phyloP scores from a whole-genome alignment of 768 basidiomycete genomes.

The Leccinum rimulosum region DNA sequence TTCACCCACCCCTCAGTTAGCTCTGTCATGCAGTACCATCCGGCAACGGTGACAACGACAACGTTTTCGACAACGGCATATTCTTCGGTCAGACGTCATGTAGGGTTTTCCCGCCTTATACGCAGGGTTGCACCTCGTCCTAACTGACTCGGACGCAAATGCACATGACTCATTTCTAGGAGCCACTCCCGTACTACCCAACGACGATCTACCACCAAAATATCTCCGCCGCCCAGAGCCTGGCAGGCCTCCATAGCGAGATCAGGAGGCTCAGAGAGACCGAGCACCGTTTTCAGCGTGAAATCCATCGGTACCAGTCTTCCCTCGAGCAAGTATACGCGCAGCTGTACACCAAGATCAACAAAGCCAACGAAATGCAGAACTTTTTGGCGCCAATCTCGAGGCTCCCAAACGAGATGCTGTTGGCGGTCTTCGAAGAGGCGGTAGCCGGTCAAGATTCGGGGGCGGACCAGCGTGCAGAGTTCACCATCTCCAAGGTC shows the following conservation, averaged over 20 bases:
- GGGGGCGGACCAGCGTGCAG: conserved; percentile 16
- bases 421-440: conserved; percentile 31
- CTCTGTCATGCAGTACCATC: conserved; percentile 12
- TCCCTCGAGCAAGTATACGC: conserved; percentile 18
- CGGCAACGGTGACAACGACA: conserved; percentile 1
- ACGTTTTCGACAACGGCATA: conserved; percentile 9
- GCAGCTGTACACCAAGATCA: conserved; percentile 13
- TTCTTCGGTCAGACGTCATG: conserved; percentile 21
- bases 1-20: not conserved
- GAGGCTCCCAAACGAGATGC: conserved; percentile 30
- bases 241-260: conserved; percentile 20
- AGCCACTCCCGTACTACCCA: conserved; percentile 12
- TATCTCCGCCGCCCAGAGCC: conserved; percentile 16
- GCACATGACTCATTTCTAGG: conserved; percentile 12
- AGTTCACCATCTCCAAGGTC: conserved; percentile 29
- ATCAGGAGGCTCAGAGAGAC: conserved; percentile 15
- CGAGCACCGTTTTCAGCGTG: conserved; percentile 14
- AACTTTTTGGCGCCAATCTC: conserved; percentile 30
- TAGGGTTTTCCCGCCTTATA: conserved; percentile 11
- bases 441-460: conserved; percentile 27
- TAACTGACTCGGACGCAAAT: not conserved
- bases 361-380: conserved; percentile 30
- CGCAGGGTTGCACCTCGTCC: not conserved
- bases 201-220: conserved; percentile 15
- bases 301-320: conserved; percentile 14